Evolutionary conservation across 2,329 filamentous ascomycete species (phyloP).

Genomic region (Alternaria dauci): DNA sequence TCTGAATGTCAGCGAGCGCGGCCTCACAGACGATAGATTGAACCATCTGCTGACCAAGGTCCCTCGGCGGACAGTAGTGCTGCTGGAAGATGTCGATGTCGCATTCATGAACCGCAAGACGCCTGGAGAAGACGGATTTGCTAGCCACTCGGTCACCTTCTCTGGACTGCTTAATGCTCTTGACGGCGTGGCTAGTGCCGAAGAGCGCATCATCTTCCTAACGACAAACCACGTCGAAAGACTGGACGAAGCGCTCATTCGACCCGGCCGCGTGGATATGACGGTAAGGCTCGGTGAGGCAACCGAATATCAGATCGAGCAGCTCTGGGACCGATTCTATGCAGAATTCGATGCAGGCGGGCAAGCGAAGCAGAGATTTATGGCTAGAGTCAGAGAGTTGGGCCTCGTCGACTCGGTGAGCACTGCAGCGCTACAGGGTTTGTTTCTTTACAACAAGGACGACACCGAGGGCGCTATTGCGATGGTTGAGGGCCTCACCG

Average conservation of each 20-base stretch:
- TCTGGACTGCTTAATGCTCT: conserved; percentile 77
- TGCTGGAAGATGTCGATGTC: conserved; percentile 91
- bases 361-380: conserved; percentile 71
- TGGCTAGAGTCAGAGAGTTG: conserved; percentile 72
- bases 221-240: conserved; percentile 95
- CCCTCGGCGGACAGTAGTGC: conserved; percentile 79
- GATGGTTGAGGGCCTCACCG: conserved; percentile 72
- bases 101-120: conserved; percentile 85
- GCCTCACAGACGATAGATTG: conserved; percentile 87
- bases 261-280: conserved; percentile 93
- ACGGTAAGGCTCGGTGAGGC: conserved; percentile 89
- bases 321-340: conserved; percentile 97
- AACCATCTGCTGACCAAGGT: conserved; percentile 87
- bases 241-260: conserved; percentile 85
- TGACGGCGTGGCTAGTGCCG: conserved; percentile 92
- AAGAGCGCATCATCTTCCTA: conserved; percentile 91
- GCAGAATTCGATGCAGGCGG: conserved; percentile 76
- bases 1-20: conserved; percentile 87
- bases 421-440: conserved; percentile 88
- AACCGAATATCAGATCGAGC: conserved; percentile 80
- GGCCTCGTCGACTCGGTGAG: conserved; percentile 78
- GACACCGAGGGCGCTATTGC: conserved; percentile 85
- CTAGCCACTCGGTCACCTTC: conserved; percentile 89
- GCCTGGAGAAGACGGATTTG: conserved; percentile 81
- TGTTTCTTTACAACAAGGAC: conserved; percentile 96